Percentiles rank a stretch among this genome's conserved stretches.
Conservation (phyloP, 2,329 filamentous ascomycete genomes). For the Plenodomus biglobosus region DNA sequence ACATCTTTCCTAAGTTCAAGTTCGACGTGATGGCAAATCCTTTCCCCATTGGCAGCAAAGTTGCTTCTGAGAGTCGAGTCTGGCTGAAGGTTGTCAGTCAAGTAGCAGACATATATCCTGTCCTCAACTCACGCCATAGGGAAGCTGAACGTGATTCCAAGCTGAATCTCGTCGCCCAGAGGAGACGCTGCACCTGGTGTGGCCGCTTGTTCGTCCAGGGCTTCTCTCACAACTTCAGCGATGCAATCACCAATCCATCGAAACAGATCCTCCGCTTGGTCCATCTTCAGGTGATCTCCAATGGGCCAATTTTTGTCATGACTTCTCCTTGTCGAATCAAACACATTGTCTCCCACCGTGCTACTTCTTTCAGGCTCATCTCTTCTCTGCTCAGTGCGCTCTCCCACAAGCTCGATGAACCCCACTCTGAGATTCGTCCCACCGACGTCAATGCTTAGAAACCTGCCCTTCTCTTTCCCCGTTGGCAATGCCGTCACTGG, state of each 20-base stretch:
- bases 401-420: slow-evolving; percentile 62
- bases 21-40: slow-evolving; percentile 65
- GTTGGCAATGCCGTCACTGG: slow-evolving; percentile 47
- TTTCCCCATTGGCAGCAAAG: slow-evolving; percentile 69
- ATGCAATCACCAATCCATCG: slow-evolving; percentile 80
- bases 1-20: slow-evolving; percentile 61
- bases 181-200: slow-evolving; percentile 26
- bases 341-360: slow-evolving; percentile 20
- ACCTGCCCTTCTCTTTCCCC: slow-evolving; percentile 67
- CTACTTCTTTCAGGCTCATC: slow-evolving; percentile 12
- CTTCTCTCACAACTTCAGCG: slow-evolving; percentile 68
- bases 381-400: slow-evolving; percentile 37
- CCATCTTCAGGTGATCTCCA: slow-evolving; percentile 69
- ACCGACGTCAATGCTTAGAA: slow-evolving; percentile 54
- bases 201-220: slow-evolving; percentile 44
- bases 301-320: slow-evolving; percentile 76
- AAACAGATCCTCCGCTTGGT: slow-evolving; percentile 75
- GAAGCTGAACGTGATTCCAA: slow-evolving; percentile 72
- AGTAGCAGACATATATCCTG: not conserved
- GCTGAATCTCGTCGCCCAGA: slow-evolving; percentile 53
- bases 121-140: slow-evolving; percentile 56
- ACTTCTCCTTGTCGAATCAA: slow-evolving; percentile 56
- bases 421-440: slow-evolving; percentile 70
- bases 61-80: slow-evolving; percentile 62
- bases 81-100: slow-evolving; percentile 47